phyloP scores from a whole-genome alignment of 2,329 filamentous ascomycete species.

The Fusarium cyanostomum region DNA sequence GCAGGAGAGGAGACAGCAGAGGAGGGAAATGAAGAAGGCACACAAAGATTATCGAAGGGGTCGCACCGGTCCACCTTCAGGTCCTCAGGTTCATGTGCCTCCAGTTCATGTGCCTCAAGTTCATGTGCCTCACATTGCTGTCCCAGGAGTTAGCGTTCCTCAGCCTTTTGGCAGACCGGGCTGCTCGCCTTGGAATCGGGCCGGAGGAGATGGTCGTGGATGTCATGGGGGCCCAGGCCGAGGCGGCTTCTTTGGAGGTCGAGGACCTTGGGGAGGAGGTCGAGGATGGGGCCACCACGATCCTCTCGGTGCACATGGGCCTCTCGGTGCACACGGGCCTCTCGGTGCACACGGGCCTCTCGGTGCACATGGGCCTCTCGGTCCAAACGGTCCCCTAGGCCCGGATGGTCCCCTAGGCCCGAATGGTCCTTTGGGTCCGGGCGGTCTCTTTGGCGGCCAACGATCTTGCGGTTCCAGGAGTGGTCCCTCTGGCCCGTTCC shows the following conservation, averaged over 20 bases:
- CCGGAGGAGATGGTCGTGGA: constrained; percentile 17
- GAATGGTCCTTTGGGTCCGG: constrained; percentile 8
- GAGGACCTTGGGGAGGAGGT: constrained; percentile 11
- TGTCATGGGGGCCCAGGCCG: constrained; percentile 8
- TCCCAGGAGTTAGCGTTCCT: constrained; percentile 8
- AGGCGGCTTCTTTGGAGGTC: constrained; percentile 25
- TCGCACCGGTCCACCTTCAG: constrained; percentile 11
- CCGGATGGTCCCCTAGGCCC: constrained; percentile 17
- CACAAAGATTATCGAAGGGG: constrained; percentile 45
- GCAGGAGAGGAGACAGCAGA: constrained; percentile 46
- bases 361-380: constrained; percentile 17
- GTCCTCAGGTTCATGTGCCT: constrained; percentile 13
- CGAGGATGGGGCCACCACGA: constrained; percentile 18
- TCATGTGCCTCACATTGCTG: not conserved
- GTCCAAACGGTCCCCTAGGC: constrained; percentile 19
- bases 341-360: constrained; percentile 16
- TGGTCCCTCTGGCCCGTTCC: constrained; percentile 24
- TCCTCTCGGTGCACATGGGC: constrained; percentile 20
- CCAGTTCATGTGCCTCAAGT: not conserved
- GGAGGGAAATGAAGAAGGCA: constrained; percentile 44
- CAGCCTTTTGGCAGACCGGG: constrained; percentile 11
- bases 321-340: constrained; percentile 19
- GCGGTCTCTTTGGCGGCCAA: constrained; percentile 10
- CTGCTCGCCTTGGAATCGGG: constrained; percentile 15
- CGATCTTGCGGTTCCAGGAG: not conserved